Conservation (phyloP, 192 early-diverging fungal species). For the Backusella tuberculispora region DNA sequence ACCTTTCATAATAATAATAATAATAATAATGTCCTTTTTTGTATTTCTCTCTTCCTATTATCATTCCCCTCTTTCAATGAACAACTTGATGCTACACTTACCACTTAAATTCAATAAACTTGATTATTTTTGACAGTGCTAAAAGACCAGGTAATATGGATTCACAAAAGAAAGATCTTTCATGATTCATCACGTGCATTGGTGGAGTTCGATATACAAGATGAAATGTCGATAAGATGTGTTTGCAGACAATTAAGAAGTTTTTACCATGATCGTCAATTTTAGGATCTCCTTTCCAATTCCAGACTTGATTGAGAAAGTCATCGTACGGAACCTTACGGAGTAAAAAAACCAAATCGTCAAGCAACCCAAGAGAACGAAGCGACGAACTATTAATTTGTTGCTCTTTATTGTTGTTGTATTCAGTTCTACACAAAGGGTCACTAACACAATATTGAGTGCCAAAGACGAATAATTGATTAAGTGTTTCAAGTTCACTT, state of each 20-base stretch:
- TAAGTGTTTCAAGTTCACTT: constrained; percentile 18
- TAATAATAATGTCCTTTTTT: constrained; percentile 8
- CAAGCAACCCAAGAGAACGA: constrained; percentile 9
- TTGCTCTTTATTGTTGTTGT: constrained; percentile 22
- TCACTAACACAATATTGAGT: constrained; percentile 21
- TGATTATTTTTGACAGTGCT: constrained; percentile 19
- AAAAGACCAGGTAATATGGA: constrained; percentile 15
- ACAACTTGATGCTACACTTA: constrained; percentile 15
- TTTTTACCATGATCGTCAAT: constrained; percentile 3
- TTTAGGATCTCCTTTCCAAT: constrained; percentile 11
- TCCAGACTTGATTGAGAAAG: constrained; percentile 15
- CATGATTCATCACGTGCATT: constrained; percentile 23
- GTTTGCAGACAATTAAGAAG: constrained; percentile 8
- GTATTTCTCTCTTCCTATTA: constrained; percentile 20
- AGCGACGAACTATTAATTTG: constrained; percentile 16
- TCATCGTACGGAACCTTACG: neutral
- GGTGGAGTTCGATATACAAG: constrained; percentile 17
- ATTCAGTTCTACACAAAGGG: constrained; percentile 21
- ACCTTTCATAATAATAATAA: constrained; percentile 18
- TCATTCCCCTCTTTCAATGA: constrained; percentile 13
- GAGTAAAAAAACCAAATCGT: constrained; percentile 2
- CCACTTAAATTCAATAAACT: constrained; percentile 25
- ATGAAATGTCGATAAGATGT: constrained; percentile 20
- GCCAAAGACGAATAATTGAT: constrained; percentile 18
- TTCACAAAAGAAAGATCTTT: constrained; percentile 17